These are phyloP conservation scores for Lactarius trivialis DNA, from an alignment of 768 basidiomycete genomes.

Conservation along the genomic window DNA sequence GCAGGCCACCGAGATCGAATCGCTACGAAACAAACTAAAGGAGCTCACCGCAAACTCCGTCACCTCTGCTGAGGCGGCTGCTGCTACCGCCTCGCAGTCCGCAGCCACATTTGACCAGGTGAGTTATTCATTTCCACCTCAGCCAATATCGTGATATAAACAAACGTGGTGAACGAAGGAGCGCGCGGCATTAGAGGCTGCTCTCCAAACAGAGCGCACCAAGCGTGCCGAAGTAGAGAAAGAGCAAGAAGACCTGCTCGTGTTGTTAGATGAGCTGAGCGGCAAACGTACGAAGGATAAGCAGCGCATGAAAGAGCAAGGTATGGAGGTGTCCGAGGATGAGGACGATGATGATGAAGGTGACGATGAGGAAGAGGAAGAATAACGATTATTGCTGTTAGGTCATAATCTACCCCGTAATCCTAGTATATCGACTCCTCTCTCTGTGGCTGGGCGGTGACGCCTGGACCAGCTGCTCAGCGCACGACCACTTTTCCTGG, in stretches of 20 bases:
- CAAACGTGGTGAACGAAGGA: slow-evolving; percentile 24
- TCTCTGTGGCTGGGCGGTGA: too few species aligned
- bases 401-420: not conserved
- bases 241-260: slow-evolving; percentile 93
- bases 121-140: not conserved
- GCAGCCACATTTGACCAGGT: slow-evolving; percentile 8
- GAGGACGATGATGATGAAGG: slow-evolving; percentile 72
- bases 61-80: not conserved
- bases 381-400: not conserved
- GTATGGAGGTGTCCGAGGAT: slow-evolving; percentile 88
- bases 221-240: slow-evolving; percentile 82
- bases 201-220: slow-evolving; percentile 49
- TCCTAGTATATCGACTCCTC: not conserved
- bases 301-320: slow-evolving; percentile 59
- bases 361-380: slow-evolving; percentile 29
- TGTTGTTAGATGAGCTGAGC: slow-evolving; percentile 86
- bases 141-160: not conserved
- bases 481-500: not conserved
- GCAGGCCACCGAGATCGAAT: slow-evolving; percentile 76
- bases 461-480: not conserved
- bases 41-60: slow-evolving; percentile 28
- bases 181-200: slow-evolving; percentile 46
- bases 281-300: slow-evolving; percentile 85
- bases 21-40: slow-evolving; percentile 54
- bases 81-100: slow-evolving; percentile 1